Base-by-base conservation (phyloP, 2,329 filamentous ascomycete species). In the Elsinoe necatrix region DNA sequence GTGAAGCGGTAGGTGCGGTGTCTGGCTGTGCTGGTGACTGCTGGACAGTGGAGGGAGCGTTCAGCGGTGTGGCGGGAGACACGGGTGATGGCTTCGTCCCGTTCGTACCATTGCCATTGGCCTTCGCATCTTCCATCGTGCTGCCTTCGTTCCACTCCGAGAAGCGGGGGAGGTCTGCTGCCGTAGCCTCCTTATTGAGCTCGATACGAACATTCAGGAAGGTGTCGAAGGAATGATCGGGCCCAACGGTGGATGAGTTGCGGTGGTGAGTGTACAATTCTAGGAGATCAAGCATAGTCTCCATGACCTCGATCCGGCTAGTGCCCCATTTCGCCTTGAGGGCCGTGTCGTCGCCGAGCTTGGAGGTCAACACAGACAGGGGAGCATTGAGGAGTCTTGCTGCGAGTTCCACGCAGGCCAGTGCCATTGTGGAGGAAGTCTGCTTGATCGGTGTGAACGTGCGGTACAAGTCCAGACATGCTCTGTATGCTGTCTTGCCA, bases 361-460 rank as follows among this genome's bases (percentile, higher is more conserved):
- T 81, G 2, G 69, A 68, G 6, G 80, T 76, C 6, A 81, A 63
- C 42, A 81, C 77, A 14, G 45, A 39, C 3, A 37, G 23, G 7
- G 54, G 41, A 37, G 77, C 74, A 51, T 78, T 79, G 31, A 81
- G 76, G 57, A 96, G 72, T 23, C 87, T 79, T 0, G 85, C 82
- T 0, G 91, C 85, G 34, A 97, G 80, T 71, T 95, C 90, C 9
- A 95, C 74, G 62, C 89, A 82, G 8, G 86, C 86, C 65, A 95
- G 80, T 0, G 87, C 89, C 79, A 96, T 85, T 12, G 89, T 87
- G n/a, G 86, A 82, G 0, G 87, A 87, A 0, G 85, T 87, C 65
- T 95, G 89, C 74, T 97, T 97, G 58, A 97, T 78, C 7, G 91
- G 91, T 0, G 89, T 85, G 70, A 93, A 95, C 0, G 93, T 98